phyloP scores from a whole-genome alignment of 441 rosid genomes.

The Arabidopsis hybrid region DNA sequence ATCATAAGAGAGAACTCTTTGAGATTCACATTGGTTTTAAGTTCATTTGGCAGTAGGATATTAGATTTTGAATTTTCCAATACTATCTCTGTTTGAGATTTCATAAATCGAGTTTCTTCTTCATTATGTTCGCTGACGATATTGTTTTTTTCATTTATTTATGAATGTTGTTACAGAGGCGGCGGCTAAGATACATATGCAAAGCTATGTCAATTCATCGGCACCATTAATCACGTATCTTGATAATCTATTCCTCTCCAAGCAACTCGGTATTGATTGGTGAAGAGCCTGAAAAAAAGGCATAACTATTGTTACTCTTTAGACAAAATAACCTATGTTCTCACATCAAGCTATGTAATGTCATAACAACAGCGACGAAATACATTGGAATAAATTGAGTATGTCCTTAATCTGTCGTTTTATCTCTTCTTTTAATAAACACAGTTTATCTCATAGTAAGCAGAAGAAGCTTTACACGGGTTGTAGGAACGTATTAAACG shows the following conservation, averaged over 20 bases:
- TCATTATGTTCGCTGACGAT: neutral
- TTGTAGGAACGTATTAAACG: too few relatives aligned
- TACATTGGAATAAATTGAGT: conserved; percentile 14
- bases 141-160: neutral
- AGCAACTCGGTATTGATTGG: conserved; percentile 88
- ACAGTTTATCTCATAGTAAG: too few relatives aligned
- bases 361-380: conserved; percentile 11
- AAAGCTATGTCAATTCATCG: conserved; percentile 63
- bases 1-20: neutral
- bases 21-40: conserved; percentile 12
- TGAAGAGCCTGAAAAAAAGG: conserved; percentile 42
- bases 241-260: conserved; percentile 70
- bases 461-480: too few relatives aligned
- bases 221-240: conserved; percentile 64
- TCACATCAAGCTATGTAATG: conserved; percentile 13
- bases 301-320: neutral
- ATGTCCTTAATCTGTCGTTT: too few relatives aligned
- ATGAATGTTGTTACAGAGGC: conserved; percentile 55
- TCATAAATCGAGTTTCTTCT: conserved; percentile 18
- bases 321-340: conserved; percentile 12
- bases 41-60: neutral
- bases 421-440: conserved; percentile 1
- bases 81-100: conserved; percentile 11
- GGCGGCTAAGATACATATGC: conserved; percentile 76
- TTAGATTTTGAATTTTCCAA: neutral